These are phyloP conservation scores for Metschnikowia arizonensis DNA, from an alignment of 805 yeast species.

Conservation along the genomic window DNA sequence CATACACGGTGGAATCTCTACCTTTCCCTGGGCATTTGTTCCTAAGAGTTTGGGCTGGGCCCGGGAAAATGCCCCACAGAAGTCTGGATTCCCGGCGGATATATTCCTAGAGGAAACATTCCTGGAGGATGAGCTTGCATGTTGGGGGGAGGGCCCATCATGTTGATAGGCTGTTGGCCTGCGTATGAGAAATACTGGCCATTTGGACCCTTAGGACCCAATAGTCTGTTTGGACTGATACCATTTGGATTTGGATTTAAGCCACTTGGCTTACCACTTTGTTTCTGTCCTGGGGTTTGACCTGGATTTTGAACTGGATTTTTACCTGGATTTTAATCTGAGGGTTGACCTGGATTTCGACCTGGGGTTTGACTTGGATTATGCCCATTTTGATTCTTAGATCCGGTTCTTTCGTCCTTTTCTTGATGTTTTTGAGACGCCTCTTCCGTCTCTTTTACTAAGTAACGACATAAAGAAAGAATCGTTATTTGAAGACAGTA, in stretches of 20 bases:
- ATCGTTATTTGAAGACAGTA: constrained; percentile 26
- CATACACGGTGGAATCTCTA: constrained; percentile 16
- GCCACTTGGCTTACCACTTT: too few species aligned
- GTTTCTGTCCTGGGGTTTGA: too few species aligned
- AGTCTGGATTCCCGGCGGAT: constrained; percentile 29
- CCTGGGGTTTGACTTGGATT: too few species aligned
- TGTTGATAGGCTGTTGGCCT: constrained; percentile 9
- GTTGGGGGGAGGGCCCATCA: constrained; percentile 7
- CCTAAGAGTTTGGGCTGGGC: constrained; percentile 5
- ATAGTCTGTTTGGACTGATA: too few species aligned
- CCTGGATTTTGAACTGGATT: too few species aligned
- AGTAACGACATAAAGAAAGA: constrained; percentile 47
- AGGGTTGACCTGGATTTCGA: too few species aligned
- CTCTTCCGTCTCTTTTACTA: constrained; percentile 27
- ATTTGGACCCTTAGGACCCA: constrained; percentile 1
- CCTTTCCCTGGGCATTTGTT: constrained; percentile 1
- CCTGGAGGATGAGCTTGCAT: constrained; percentile 15
- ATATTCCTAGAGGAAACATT: constrained; percentile 33
- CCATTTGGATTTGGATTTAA: too few species aligned
- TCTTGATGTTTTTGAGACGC: not conserved
- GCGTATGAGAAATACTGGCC: constrained; percentile 2
- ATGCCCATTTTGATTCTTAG: not conserved
- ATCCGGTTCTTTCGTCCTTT: not conserved
- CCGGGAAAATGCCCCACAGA: constrained; percentile 7
- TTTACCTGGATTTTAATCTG: too few species aligned